Base-by-base conservation (phyloP, 805 yeast genomes). In the Ogataea parapolymorpha region DNA sequence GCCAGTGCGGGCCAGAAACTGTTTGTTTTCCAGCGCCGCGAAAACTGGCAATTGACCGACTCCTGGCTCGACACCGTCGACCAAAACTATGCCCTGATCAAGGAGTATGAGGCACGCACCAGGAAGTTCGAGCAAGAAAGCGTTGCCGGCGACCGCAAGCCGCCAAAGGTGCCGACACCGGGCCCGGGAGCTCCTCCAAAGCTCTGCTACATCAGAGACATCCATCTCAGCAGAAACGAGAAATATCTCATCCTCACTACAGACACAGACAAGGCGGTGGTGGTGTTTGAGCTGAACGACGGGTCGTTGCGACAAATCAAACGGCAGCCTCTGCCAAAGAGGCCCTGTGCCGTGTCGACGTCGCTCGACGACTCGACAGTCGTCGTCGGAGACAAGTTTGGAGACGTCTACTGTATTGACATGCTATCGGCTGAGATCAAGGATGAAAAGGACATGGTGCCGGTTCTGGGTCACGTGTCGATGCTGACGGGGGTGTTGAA, bases 391-490 rank as follows among this genome's bases (percentile, higher is more conserved):
- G 99, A 93, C 62, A 93, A 93, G 67, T 93, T 91, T 59, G 99
- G 99, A 35, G 99, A 93, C 63, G 96, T 89, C 5, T 93, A 86
- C 60, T 61, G 73, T 1, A 68, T 87, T 27, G 65, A 72, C 2
- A 63, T 79, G 22, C 66, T 65, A 16, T 57, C 59, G 11, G 52
- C 61, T 3, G 63, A 54, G 1, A 53, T 72, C 1, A 60, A 66
- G 2, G 63, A 60, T 4, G 61, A 55, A 28, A 71, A 72, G 4
- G 76, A 74, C 33, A 60, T 77, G 32, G 74, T 68, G 27, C 97
- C 97, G 2, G 71, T 91, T 6, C 66, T 91, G 39, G 99, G 99
- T 6, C 99, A 93, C 63, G 98, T 93, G 5, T 90, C 97, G 3
- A 88, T 93, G 96, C 74, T 93, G 46, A 85, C 95, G n/a, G 88